Evolutionary conservation across 257 asterid species (phyloP).

Genomic region (Coffea canephora): DNA sequence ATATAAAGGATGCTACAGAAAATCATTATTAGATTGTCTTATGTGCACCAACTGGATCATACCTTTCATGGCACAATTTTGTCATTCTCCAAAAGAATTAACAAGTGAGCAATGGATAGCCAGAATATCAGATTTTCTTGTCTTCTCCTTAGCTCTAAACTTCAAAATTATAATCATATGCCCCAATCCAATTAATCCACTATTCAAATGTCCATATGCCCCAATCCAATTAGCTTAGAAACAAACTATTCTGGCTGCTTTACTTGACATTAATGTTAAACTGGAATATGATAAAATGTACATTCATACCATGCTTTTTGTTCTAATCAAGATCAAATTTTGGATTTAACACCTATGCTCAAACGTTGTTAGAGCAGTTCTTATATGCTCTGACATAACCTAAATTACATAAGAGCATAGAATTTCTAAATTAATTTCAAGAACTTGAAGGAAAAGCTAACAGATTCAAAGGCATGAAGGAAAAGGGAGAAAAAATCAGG

Average conservation of each 20-base stretch:
- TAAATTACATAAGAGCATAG: too few relatives aligned
- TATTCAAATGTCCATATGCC: neutral
- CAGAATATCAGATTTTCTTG: neutral
- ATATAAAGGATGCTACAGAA: conserved; percentile 3
- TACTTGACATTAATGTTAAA: neutral
- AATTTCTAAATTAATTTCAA: too few relatives aligned
- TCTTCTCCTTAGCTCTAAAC: neutral
- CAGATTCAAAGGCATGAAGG: neutral
- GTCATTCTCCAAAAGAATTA: neutral
- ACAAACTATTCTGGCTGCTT: neutral
- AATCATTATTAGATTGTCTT: neutral
- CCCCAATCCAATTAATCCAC: neutral
- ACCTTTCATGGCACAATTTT: neutral
- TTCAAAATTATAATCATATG: neutral
- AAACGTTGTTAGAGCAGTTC: neutral
- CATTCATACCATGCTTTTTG: neutral
- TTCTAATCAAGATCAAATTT: neutral
- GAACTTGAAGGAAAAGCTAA: too few relatives aligned
- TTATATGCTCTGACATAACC: neutral
- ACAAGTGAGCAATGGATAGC: neutral
- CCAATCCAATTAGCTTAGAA: neutral
- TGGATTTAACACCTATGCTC: neutral
- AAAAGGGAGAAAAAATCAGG: neutral
- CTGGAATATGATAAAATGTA: neutral
- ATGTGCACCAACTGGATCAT: neutral